Evolutionary conservation across 2,329 filamentous ascomycete genomes (phyloP).

Genomic region (Cercospora zeina): DNA sequence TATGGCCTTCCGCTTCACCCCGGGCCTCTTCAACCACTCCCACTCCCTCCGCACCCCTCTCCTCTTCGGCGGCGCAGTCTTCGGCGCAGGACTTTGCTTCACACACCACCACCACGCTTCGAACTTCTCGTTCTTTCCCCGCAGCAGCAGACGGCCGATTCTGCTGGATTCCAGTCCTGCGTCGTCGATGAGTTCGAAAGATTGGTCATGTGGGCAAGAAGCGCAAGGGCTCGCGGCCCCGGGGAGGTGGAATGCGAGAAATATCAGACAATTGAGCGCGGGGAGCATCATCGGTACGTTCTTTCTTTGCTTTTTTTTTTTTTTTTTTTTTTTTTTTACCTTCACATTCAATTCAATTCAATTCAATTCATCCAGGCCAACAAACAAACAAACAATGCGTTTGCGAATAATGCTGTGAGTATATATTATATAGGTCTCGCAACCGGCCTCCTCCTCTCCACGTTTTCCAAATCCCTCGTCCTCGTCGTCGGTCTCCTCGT

Average conservation of each 20-base stretch:
- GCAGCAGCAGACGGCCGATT: constrained; percentile 34
- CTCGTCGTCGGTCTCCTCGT: constrained; percentile 66
- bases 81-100: constrained; percentile 32
- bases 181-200: constrained; percentile 36
- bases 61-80: constrained; percentile 33
- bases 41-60: constrained; percentile 40
- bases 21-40: constrained; percentile 43
- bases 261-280: constrained; percentile 49
- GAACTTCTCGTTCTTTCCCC: not conserved
- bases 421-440: constrained; percentile 54
- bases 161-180: constrained; percentile 42
- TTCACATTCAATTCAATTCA: too few species aligned
- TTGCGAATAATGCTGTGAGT: not conserved
- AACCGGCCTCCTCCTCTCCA: constrained; percentile 64
- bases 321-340: too few species aligned
- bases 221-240: constrained; percentile 44
- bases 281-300: constrained; percentile 50
- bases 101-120: constrained; percentile 32
- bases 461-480: constrained; percentile 70
- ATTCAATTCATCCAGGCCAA: too few species aligned
- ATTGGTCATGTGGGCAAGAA: constrained; percentile 44
- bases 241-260: constrained; percentile 44
- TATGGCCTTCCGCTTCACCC: constrained; percentile 36
- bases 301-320: not conserved
- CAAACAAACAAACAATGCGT: too few species aligned